Conservation (phyloP, 1,284 basidiomycete genomes). For the Afroboletus lepidellus region DNA sequence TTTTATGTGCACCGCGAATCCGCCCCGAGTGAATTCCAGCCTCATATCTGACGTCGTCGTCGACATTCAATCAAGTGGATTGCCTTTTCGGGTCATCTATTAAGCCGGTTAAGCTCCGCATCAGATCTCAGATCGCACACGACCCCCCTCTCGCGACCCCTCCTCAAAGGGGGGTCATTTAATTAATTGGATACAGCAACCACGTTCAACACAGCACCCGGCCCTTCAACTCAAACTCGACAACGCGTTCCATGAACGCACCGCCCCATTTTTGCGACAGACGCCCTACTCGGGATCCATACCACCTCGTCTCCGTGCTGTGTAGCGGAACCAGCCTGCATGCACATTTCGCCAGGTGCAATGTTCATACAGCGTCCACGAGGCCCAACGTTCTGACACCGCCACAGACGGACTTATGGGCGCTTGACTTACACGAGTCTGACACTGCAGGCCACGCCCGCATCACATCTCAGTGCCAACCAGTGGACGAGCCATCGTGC, state of each 20-base stretch:
- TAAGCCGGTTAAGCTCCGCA: constrained; percentile 7
- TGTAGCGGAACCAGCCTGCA: no score
- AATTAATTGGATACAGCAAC: neutral
- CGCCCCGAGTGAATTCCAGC: constrained; percentile 8
- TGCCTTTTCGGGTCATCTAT: neutral
- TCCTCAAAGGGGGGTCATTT: neutral
- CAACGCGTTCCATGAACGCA: neutral
- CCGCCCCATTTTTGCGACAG: neutral
- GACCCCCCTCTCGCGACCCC: constrained; percentile 5
- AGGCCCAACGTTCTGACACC: neutral
- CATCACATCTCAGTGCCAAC: neutral
- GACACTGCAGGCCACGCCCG: neutral
- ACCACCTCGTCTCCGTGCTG: no score
- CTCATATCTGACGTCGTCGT: constrained; percentile 13
- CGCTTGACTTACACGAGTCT: neutral
- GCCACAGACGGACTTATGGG: neutral
- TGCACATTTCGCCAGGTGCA: neutral
- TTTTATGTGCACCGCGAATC: constrained; percentile 15
- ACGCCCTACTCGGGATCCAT: neutral
- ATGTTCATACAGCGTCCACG: neutral
- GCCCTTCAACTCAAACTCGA: neutral
- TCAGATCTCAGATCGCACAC: constrained; percentile 10
- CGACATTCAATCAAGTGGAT: constrained; percentile 2
- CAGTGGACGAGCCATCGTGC: neutral
- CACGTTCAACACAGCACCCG: neutral